Evolutionary conservation across 2,329 filamentous ascomycete genomes (phyloP).

Genomic region (Penicillium brasilianum): DNA sequence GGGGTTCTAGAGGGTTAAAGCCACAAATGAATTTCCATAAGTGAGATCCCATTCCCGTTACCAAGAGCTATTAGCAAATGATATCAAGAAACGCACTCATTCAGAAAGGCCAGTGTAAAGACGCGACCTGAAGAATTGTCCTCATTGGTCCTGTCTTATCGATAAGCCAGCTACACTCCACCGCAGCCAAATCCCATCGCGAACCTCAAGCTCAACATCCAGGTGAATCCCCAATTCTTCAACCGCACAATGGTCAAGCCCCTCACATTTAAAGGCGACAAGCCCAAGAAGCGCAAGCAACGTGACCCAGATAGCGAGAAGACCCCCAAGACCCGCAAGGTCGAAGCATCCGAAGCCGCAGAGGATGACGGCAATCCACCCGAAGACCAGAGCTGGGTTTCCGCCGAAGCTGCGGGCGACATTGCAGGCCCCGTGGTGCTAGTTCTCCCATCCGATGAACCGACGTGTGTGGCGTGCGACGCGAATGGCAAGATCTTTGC

Average conservation of each 20-base stretch:
- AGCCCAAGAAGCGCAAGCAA: constrained; percentile 88
- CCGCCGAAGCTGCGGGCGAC: constrained; percentile 74
- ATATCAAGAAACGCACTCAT: no score
- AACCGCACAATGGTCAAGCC: constrained; percentile 67
- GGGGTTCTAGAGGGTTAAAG: no score
- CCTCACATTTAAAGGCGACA: constrained; percentile 95
- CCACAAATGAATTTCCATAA: no score
- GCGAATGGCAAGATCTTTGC: constrained; percentile 85
- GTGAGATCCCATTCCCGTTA: no score
- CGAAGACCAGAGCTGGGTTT: constrained; percentile 88
- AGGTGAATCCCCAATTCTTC: constrained; percentile 9
- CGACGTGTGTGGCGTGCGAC: constrained; percentile 82
- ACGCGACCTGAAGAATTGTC: no score
- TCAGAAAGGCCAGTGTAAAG: no score
- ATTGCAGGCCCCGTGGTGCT: constrained; percentile 82
- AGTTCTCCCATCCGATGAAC: constrained; percentile 75
- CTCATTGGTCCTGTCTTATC: neutral
- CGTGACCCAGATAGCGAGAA: constrained; percentile 55
- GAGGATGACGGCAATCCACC: constrained; percentile 50
- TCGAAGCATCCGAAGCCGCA: constrained; percentile 24
- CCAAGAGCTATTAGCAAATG: no score
- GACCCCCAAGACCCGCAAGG: constrained; percentile 33
- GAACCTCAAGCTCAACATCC: constrained; percentile 1
- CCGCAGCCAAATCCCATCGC: neutral
- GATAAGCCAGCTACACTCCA: constrained; percentile 7